Evolutionary conservation across 2,329 filamentous ascomycete genomes (phyloP).

Genomic region (Aspergillus sp.): DNA sequence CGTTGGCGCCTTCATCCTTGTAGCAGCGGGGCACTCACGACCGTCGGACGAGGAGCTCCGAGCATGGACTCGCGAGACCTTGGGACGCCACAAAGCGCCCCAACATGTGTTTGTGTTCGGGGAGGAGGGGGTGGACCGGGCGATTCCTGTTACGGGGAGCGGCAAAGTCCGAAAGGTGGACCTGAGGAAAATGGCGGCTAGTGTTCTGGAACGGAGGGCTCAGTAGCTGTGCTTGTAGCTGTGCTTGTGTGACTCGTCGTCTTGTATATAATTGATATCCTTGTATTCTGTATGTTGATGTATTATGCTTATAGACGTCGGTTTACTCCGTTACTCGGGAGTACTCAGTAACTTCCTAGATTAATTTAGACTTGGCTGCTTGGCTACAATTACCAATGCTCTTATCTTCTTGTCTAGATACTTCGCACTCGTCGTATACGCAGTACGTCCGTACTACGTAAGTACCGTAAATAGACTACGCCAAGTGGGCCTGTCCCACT

Average conservation of each 20-base stretch:
- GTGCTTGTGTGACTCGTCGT: neutral
- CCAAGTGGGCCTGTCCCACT: too few species aligned
- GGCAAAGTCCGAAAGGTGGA: constrained; percentile 63
- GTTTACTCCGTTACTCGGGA: too few species aligned
- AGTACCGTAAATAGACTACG: constrained; percentile 2
- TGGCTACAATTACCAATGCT: too few species aligned
- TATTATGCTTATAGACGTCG: too few species aligned
- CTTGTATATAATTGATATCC: neutral
- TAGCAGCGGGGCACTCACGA: constrained; percentile 20
- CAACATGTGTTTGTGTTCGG: constrained; percentile 72
- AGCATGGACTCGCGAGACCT: constrained; percentile 55
- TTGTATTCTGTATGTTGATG: neutral
- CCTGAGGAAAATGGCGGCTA: constrained; percentile 43
- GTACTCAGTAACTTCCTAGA: too few species aligned
- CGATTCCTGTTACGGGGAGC: constrained; percentile 62
- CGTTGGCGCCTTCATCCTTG: constrained; percentile 55
- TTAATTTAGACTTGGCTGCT: too few species aligned
- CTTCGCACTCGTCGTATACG: too few species aligned
- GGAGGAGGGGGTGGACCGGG: constrained; percentile 45
- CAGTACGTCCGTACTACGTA: neutral
- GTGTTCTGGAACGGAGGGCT: constrained; percentile 32
- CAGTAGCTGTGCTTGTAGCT: neutral
- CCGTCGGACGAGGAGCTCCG: constrained; percentile 52
- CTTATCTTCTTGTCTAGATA: too few species aligned
- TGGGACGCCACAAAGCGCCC: constrained; percentile 64